Evolutionary conservation across 352 stramenopile species (phyloP).

Genomic region (Globisporangium yorkense): DNA sequence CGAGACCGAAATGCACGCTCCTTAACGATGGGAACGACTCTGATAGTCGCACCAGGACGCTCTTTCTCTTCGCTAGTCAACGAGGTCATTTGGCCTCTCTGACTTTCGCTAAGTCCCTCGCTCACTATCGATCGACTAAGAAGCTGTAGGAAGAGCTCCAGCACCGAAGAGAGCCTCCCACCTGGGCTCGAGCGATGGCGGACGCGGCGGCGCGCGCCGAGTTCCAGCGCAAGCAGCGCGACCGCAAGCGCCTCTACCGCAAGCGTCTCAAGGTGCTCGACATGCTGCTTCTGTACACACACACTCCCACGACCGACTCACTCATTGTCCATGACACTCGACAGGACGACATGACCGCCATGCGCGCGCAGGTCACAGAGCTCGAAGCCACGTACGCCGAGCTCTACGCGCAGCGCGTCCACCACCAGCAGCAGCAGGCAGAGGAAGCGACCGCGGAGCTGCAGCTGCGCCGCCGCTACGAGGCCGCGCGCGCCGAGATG

Average conservation of each 20-base stretch:
- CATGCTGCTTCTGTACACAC: not conserved
- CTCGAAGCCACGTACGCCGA: conserved; percentile 10
- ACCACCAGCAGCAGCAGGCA: not conserved
- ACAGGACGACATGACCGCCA: conserved; percentile 14
- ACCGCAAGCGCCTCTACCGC: conserved; percentile 15
- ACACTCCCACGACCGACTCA: not conserved
- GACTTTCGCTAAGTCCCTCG: too few relatives aligned
- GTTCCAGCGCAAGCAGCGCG: conserved; percentile 17
- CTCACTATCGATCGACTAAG: not conserved
- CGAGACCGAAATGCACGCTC: too few relatives aligned
- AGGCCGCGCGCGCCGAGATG: conserved; percentile 5
- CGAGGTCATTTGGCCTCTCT: too few relatives aligned
- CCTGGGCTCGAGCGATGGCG: conserved; percentile 1
- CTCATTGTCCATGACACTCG: too few relatives aligned
- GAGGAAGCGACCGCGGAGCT: not conserved
- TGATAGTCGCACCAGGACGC: too few relatives aligned
- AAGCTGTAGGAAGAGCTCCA: too few relatives aligned
- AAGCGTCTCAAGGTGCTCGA: conserved; percentile 7
- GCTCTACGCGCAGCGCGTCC: conserved; percentile 7
- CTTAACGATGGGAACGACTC: too few relatives aligned
- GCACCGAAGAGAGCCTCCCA: too few relatives aligned
- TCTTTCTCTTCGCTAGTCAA: too few relatives aligned
- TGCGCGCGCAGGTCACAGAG: conserved; percentile 10
- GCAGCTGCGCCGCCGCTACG: conserved; percentile 4
- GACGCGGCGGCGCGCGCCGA: conserved; percentile 9